Evolutionary conservation across 495 filamentous ascomycete genomes (phyloP).

Genomic region (Sabuloglossum arenarium): DNA sequence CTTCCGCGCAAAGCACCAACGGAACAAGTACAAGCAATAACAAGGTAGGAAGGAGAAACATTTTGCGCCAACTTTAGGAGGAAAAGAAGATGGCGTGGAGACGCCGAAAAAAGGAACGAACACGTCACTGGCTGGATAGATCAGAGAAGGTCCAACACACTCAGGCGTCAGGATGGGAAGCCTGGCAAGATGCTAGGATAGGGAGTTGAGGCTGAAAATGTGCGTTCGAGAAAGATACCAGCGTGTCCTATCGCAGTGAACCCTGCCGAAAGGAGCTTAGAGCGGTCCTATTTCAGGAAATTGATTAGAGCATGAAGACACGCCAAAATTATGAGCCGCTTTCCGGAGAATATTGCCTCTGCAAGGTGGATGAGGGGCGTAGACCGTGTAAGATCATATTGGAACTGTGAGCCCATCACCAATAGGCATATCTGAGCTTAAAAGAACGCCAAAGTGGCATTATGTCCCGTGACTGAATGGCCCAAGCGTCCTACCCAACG

Average conservation of each 20-base stretch:
- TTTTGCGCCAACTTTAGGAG: slow-evolving; percentile 10
- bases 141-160: neutral
- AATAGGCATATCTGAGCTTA: no score
- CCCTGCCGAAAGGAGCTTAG: neutral
- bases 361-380: no score
- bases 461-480: neutral
- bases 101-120: neutral
- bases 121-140: neutral
- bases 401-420: no score
- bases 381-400: neutral
- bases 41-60: slow-evolving; percentile 15
- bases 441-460: no score
- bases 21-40: slow-evolving; percentile 24
- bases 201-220: neutral
- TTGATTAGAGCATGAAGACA: no score
- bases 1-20: slow-evolving; percentile 41
- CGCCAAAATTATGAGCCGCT: no score
- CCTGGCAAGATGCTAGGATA: neutral
- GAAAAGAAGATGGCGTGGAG: neutral
- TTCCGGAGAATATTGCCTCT: no score
- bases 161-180: neutral
- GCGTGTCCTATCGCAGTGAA: neutral
- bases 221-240: neutral
- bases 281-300: neutral
- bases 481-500: neutral